A percentile compares a stretch with the other conserved stretches of the same genome.
These are phyloP conservation scores for Triadica sebifera DNA, from an alignment of 345 rosid species.

Conservation along the genomic window DNA sequence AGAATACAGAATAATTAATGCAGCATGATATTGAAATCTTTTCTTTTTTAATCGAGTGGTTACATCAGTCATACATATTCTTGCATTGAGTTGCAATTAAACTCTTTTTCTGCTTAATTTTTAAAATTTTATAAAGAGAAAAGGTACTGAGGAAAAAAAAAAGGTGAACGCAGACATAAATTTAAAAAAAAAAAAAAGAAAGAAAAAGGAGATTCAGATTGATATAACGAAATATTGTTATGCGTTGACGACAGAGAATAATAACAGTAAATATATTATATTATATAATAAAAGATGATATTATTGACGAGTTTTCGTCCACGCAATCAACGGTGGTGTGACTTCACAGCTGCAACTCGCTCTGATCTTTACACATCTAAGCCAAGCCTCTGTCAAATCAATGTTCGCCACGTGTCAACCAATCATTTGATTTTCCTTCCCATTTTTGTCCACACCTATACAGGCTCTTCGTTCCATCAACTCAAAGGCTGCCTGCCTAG, in stretches of 20 bases:
- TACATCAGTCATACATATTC: constrained; percentile 8
- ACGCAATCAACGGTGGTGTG: constrained; percentile 73
- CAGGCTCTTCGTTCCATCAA: constrained; percentile 28
- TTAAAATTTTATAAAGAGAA: not conserved
- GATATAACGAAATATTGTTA: constrained; percentile 22
- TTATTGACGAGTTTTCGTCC: constrained; percentile 39
- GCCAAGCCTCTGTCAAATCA: constrained; percentile 28
- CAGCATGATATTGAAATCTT: not conserved
- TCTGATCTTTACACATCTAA: not conserved
- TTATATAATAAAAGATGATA: not conserved
- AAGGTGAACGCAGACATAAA: not conserved
- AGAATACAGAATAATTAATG: too few relatives aligned
- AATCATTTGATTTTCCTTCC: constrained; percentile 35
- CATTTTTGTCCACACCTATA: constrained; percentile 21
- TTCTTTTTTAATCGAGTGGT: not conserved
- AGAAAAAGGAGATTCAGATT: not conserved
- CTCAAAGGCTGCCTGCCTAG: constrained; percentile 1
- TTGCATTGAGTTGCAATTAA: too few relatives aligned
- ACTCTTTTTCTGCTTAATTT: not conserved
- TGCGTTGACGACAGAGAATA: constrained; percentile 14
- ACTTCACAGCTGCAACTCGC: constrained; percentile 24
- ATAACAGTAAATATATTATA: not conserved
- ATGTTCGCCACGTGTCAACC: constrained; percentile 38
- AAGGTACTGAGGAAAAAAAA: not conserved
- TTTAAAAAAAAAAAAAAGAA: not conserved